A percentile compares a stretch with the other conserved stretches of the same genome.
phyloP scores from a whole-genome alignment of 192 early-diverging fungal genomes.

The Mortierella claussenii region DNA sequence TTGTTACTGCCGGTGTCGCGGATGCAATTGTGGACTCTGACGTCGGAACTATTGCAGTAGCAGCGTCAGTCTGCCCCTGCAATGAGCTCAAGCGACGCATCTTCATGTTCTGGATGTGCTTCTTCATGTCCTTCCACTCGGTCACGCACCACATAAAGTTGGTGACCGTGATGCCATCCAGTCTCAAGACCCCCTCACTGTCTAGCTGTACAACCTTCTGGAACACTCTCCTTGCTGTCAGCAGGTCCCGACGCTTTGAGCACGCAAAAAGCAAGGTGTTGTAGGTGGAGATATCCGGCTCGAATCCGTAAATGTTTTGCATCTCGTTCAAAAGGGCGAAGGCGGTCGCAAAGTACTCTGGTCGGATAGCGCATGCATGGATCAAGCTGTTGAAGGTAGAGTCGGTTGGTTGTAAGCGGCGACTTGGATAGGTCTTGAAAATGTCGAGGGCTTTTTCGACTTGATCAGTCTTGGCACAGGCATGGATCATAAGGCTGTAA shows the following conservation, averaged over 20 bases:
- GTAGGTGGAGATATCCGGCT: slow-evolving; percentile 82
- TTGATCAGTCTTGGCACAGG: slow-evolving; percentile 84
- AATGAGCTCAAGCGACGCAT: not conserved
- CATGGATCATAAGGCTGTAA: slow-evolving; percentile 92
- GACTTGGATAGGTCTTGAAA: slow-evolving; percentile 86
- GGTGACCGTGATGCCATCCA: slow-evolving; percentile 70
- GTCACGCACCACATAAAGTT: slow-evolving; percentile 80
- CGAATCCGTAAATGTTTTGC: slow-evolving; percentile 80
- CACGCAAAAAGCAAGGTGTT: slow-evolving; percentile 84
- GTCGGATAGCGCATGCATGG: slow-evolving; percentile 79
- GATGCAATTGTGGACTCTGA: slow-evolving; percentile 2
- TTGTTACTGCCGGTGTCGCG: not conserved
- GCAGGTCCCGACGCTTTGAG: slow-evolving; percentile 78
- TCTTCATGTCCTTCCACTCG: slow-evolving; percentile 56
- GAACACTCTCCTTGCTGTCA: slow-evolving; percentile 72
- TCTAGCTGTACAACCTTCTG: slow-evolving; percentile 65
- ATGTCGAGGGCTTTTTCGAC: slow-evolving; percentile 93
- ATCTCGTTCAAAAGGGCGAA: slow-evolving; percentile 87
- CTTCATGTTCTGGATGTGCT: slow-evolving; percentile 27
- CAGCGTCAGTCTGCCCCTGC: slow-evolving; percentile 3
- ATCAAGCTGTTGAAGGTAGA: slow-evolving; percentile 92
- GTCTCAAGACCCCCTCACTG: slow-evolving; percentile 55
- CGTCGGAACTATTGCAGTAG: not conserved
- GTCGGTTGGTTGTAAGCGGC: slow-evolving; percentile 76
- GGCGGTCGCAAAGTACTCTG: slow-evolving; percentile 87